These are phyloP conservation scores for Boeremia exigua DNA, from an alignment of 2,329 filamentous ascomycete species.

Conservation along the genomic window DNA sequence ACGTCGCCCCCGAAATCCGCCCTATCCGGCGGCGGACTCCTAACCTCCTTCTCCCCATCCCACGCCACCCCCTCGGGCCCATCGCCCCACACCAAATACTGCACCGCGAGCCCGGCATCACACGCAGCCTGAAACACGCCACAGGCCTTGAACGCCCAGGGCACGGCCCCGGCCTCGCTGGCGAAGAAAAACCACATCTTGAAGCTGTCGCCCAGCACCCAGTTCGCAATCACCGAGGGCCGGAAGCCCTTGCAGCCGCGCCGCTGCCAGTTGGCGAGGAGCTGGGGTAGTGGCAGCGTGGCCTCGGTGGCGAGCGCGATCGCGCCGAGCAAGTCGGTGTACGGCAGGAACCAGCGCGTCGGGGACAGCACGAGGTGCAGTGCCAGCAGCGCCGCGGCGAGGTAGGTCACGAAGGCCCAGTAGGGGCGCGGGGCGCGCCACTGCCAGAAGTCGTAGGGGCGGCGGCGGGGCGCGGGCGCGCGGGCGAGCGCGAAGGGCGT, in stretches of 20 bases:
- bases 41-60: slow-evolving; percentile 29
- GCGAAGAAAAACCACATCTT: slow-evolving; percentile 83
- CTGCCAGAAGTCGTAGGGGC: slow-evolving; percentile 83
- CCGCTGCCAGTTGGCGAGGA: slow-evolving; percentile 71
- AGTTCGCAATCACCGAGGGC: slow-evolving; percentile 75
- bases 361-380: slow-evolving; percentile 72
- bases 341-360: slow-evolving; percentile 64
- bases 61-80: slow-evolving; percentile 23
- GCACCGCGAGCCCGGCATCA: slow-evolving; percentile 74
- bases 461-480: slow-evolving; percentile 45
- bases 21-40: slow-evolving; percentile 30
- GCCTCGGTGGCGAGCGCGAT: slow-evolving; percentile 81
- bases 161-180: slow-evolving; percentile 70
- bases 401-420: slow-evolving; percentile 77
- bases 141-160: slow-evolving; percentile 80
- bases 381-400: slow-evolving; percentile 65
- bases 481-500: slow-evolving; percentile 66
- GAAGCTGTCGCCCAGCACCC: slow-evolving; percentile 81
- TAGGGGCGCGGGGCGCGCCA: slow-evolving; percentile 79
- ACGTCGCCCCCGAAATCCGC: slow-evolving; percentile 21
- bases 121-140: slow-evolving; percentile 81
- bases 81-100: slow-evolving; percentile 62
- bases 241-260: slow-evolving; percentile 79
- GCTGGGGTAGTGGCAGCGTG: slow-evolving; percentile 80
- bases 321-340: slow-evolving; percentile 73